A percentile compares a stretch with the other conserved stretches of the same genome.
Evolutionary conservation across 176 grass and related monocot genomes (phyloP).

Genomic region (Carex littledalei): DNA sequence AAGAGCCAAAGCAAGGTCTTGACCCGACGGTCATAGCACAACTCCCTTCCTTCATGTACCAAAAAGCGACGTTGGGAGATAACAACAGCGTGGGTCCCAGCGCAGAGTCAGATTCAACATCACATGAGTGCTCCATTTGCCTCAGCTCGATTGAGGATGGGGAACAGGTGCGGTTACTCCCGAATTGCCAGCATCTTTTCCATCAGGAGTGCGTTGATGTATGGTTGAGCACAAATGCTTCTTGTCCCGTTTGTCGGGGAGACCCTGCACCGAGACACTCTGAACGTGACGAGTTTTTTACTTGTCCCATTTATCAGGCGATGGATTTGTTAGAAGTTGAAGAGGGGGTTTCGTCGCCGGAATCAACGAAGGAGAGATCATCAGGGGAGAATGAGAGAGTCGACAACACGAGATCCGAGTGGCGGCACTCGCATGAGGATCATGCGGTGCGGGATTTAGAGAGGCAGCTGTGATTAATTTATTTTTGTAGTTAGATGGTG

Average conservation of each 20-base stretch:
- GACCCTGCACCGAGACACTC: slow-evolving; percentile 29
- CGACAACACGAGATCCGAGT: neutral
- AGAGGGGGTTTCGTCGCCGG: slow-evolving; percentile 1
- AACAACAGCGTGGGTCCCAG: neutral
- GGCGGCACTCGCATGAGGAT: neutral
- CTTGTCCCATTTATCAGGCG: neutral
- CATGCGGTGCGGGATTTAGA: slow-evolving; percentile 24
- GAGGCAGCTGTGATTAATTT: slow-evolving; percentile 17
- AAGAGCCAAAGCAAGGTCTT: slow-evolving; percentile 36
- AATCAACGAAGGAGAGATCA: neutral
- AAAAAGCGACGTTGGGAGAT: neutral
- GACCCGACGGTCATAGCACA: slow-evolving; percentile 44
- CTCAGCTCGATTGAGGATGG: slow-evolving; percentile 44
- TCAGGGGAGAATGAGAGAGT: slow-evolving; percentile 9
- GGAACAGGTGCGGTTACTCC: slow-evolving; percentile 48
- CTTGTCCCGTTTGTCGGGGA: slow-evolving; percentile 59
- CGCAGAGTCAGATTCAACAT: neutral
- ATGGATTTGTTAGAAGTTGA: slow-evolving; percentile 4
- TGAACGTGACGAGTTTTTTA: neutral
- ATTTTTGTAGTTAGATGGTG: slow-evolving; percentile 7
- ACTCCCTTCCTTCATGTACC: slow-evolving; percentile 47
- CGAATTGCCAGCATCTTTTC: slow-evolving; percentile 50
- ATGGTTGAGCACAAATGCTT: slow-evolving; percentile 45
- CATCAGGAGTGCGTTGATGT: slow-evolving; percentile 53
- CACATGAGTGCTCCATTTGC: slow-evolving; percentile 57